phyloP scores from a whole-genome alignment of 495 filamentous ascomycete genomes.

The Hyaloscypha hepaticicola region DNA sequence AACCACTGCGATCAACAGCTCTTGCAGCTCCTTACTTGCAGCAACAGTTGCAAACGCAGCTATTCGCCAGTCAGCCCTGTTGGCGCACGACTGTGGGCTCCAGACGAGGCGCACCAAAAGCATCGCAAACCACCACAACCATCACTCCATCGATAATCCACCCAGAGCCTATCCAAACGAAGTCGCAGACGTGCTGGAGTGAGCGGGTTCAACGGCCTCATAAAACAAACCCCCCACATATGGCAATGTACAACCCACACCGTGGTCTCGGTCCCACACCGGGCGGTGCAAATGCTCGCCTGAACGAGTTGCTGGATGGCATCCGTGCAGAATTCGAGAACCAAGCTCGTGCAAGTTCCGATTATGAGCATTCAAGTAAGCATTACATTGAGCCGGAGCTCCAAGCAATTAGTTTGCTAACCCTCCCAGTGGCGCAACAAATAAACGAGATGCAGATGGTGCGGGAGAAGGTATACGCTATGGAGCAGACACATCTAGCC shows the following conservation, averaged over 20 bases:
- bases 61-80: neutral
- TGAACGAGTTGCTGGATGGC: slow-evolving; percentile 88
- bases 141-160: neutral
- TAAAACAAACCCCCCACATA: slow-evolving; percentile 26
- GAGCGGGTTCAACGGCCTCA: neutral
- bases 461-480: slow-evolving; percentile 81
- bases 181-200: neutral
- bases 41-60: neutral
- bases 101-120: neutral
- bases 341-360: slow-evolving; percentile 70
- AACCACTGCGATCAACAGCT: neutral
- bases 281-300: slow-evolving; percentile 58
- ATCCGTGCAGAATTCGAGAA: slow-evolving; percentile 88
- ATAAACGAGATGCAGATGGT: slow-evolving; percentile 92
- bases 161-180: neutral
- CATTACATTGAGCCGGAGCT: slow-evolving; percentile 24
- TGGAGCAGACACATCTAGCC: slow-evolving; percentile 81
- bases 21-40: neutral
- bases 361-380: slow-evolving; percentile 90
- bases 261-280: slow-evolving; percentile 78
- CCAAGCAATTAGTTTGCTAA: slow-evolving; percentile 5
- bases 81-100: neutral
- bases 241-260: slow-evolving; percentile 89
- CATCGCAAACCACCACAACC: neutral
- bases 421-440: slow-evolving; percentile 70